phyloP scores from a whole-genome alignment of 2,329 filamentous ascomycete species.

The Botryotinia calthae region DNA sequence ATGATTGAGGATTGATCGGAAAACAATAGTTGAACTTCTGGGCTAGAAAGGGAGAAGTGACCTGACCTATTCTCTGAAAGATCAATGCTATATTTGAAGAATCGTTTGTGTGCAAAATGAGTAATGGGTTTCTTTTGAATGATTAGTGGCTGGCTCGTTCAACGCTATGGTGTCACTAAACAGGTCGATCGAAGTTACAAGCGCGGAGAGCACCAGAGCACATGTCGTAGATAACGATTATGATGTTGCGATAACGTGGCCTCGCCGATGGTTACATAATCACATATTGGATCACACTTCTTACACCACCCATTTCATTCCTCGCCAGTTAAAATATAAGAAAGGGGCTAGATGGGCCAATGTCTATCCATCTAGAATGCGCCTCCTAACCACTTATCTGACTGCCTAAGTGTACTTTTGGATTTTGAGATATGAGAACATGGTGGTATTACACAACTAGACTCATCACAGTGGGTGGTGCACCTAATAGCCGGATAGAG shows the following conservation, averaged over 20 bases:
- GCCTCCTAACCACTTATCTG: not conserved
- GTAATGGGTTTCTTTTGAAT: not conserved
- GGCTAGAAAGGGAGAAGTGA: not conserved
- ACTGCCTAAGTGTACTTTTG: not conserved
- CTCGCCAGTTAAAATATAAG: not conserved
- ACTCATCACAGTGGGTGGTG: not conserved
- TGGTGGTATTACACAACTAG: not conserved
- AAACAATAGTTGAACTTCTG: not conserved
- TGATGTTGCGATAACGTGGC: constrained; percentile 7
- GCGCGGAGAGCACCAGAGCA: not conserved
- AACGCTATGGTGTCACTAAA: not conserved
- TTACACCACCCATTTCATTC: not conserved
- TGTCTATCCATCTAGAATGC: not conserved
- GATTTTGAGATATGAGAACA: not conserved
- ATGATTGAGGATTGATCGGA: constrained; percentile 21
- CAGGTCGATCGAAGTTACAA: not conserved
- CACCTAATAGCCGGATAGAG: not conserved
- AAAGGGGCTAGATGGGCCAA: not conserved
- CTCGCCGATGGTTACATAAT: not conserved
- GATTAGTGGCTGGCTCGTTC: not conserved
- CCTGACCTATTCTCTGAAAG: too few relatives aligned
- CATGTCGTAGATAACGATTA: constrained; percentile 4
- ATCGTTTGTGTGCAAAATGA: not conserved
- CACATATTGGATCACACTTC: not conserved
- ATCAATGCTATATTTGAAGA: not conserved